These are phyloP conservation scores for Purshia tridentata DNA, from an alignment of 306 rosid genomes.

Conservation along the genomic window DNA sequence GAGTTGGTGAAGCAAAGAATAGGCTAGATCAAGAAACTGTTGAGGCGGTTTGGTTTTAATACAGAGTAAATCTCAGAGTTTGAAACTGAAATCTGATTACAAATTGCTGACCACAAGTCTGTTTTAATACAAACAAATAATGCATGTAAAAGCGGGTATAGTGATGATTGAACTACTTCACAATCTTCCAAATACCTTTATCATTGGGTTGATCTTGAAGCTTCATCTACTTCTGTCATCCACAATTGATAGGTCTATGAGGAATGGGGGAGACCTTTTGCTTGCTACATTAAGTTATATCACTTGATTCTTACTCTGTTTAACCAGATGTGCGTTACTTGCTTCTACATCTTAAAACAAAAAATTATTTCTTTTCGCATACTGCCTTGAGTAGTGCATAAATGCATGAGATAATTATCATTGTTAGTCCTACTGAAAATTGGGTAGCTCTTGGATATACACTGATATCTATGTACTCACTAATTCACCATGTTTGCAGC, in stretches of 20 bases:
- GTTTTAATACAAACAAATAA: background rate
- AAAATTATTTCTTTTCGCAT: background rate
- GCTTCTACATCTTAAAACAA: background rate
- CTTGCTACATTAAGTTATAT: background rate
- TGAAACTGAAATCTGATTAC: background rate
- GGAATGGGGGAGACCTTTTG: background rate
- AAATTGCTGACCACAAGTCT: background rate
- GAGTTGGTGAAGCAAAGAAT: background rate
- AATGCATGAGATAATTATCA: background rate
- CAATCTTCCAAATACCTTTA: background rate
- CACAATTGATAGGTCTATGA: background rate
- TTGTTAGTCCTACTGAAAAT: conserved; percentile 19
- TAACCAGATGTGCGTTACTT: background rate
- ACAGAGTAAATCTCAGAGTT: background rate
- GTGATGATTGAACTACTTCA: background rate
- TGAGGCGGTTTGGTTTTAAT: background rate
- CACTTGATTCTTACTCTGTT: conserved; percentile 3
- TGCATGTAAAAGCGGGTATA: background rate
- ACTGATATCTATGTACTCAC: conserved; percentile 32
- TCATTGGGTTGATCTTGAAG: conserved; percentile 4
- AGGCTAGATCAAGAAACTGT: background rate
- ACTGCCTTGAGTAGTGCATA: background rate
- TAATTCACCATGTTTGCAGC: conserved; percentile 61
- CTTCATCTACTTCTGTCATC: background rate
- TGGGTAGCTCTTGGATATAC: conserved; percentile 21